These are phyloP conservation scores for Periconia sp. DNA, from an alignment of 2,329 filamentous ascomycete genomes.

Conservation along the genomic window DNA sequence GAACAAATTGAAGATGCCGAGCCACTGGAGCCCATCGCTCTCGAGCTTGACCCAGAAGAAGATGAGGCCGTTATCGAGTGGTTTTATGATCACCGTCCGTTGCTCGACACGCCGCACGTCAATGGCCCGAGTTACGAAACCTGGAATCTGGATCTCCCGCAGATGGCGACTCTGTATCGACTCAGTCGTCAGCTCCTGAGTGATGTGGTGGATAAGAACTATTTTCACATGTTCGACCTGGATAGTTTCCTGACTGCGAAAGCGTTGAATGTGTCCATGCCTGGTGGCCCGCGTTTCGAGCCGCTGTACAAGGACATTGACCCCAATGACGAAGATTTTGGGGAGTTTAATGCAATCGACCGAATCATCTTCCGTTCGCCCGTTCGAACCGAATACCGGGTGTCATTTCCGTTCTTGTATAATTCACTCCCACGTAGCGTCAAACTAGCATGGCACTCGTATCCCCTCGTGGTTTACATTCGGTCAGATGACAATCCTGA, in stretches of 20 bases:
- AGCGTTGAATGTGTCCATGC: conserved; percentile 93
- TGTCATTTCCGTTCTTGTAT: conserved; percentile 92
- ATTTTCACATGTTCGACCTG: conserved; percentile 95
- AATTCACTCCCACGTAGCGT: conserved; percentile 96
- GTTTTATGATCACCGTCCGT: conserved; percentile 93
- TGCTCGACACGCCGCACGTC: conserved; percentile 88
- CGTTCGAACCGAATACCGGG: conserved; percentile 92
- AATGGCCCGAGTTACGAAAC: conserved; percentile 96
- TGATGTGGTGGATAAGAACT: conserved; percentile 93
- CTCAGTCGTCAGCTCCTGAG: conserved; percentile 88
- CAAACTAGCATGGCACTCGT: conserved; percentile 87
- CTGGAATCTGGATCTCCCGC: conserved; percentile 89
- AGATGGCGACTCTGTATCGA: conserved; percentile 95
- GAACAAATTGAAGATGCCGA: conserved; percentile 99
- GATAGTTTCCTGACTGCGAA: conserved; percentile 96
- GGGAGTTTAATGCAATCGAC: conserved; percentile 99
- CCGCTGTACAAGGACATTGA: conserved; percentile 98
- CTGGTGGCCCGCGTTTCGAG: conserved; percentile 95
- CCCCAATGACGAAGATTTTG: conserved; percentile 98
- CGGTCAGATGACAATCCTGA: conserved; percentile 78
- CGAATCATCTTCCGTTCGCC: conserved; percentile 97
- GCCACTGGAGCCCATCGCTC: conserved; percentile 94
- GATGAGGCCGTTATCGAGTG: conserved; percentile 91
- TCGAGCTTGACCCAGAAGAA: conserved; percentile 94
- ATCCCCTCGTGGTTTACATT: conserved; percentile 90